phyloP scores from a whole-genome alignment of 1,284 basidiomycete species.

The Cryptococcus sp. region DNA sequence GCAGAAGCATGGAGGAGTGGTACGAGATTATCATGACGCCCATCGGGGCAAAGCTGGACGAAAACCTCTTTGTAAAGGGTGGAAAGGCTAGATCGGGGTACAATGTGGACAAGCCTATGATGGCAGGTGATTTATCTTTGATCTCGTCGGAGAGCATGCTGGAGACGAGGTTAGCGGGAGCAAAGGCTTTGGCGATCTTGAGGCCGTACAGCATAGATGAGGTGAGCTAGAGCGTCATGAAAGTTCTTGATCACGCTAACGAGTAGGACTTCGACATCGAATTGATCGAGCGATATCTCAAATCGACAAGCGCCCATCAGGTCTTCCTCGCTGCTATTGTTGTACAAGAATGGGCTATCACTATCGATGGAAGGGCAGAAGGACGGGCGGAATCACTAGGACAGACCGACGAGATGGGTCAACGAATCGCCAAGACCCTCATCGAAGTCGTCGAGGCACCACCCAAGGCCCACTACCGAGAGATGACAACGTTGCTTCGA shows the following conservation, averaged over 20 bases:
- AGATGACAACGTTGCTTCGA: slow-evolving; percentile 77
- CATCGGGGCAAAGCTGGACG: slow-evolving; percentile 73
- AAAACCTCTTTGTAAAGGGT: slow-evolving; percentile 65
- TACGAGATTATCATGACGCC: slow-evolving; percentile 87
- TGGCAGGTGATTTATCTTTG: slow-evolving; percentile 82
- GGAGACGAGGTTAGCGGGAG: slow-evolving; percentile 73
- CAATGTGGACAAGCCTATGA: slow-evolving; percentile 95
- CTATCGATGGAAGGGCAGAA: slow-evolving; percentile 17
- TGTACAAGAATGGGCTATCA: slow-evolving; percentile 81
- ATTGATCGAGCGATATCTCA: slow-evolving; percentile 70
- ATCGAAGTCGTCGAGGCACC: slow-evolving; percentile 67
- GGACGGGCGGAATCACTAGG: slow-evolving; percentile 14
- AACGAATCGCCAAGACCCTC: slow-evolving; percentile 61
- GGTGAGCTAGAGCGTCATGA: slow-evolving; percentile 23
- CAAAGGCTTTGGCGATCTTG: slow-evolving; percentile 64
- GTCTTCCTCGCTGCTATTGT: slow-evolving; percentile 78
- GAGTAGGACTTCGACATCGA: slow-evolving; percentile 46
- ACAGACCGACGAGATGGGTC: slow-evolving; percentile 54
- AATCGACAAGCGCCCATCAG: slow-evolving; percentile 85
- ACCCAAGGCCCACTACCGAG: slow-evolving; percentile 77
- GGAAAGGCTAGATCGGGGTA: slow-evolving; percentile 51
- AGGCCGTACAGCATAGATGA: slow-evolving; percentile 10
- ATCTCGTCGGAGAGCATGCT: slow-evolving; percentile 73
- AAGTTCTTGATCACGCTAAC: slow-evolving; percentile 7
- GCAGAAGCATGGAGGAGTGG: slow-evolving; percentile 54